phyloP scores from a whole-genome alignment of 805 yeast genomes.

The Zygosaccharomyces gambellarensis region DNA sequence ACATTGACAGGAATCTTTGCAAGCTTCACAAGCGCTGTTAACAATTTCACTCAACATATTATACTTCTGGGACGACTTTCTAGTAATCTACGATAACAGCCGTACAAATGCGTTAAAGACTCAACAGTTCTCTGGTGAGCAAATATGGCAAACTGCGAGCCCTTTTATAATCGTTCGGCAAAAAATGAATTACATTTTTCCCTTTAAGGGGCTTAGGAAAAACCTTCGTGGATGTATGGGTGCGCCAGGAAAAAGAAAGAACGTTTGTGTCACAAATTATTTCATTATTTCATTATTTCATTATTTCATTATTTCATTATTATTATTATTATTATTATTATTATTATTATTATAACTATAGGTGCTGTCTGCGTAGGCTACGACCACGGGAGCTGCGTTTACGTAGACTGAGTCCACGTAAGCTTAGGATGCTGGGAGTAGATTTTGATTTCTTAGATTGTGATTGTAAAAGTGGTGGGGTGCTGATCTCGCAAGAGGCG shows the following conservation, averaged over 20 bases:
- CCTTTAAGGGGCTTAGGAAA: too few relatives aligned
- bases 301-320: too few relatives aligned
- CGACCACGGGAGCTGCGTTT: not conserved
- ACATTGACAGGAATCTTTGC: conserved; percentile 6
- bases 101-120: not conserved
- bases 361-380: not conserved
- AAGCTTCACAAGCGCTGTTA: not conserved
- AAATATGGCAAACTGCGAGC: not conserved
- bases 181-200: not conserved
- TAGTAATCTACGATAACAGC: not conserved
- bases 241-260: not conserved
- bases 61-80: not conserved
- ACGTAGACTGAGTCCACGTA: not conserved
- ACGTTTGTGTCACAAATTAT: not conserved
- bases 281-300: too few relatives aligned
- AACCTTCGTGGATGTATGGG: not conserved
- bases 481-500: not conserved
- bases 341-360: not conserved
- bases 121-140: not conserved
- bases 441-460: not conserved
- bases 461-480: not conserved
- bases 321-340: not conserved
- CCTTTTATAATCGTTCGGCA: not conserved
- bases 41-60: conserved; percentile 4
- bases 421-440: not conserved